Conservation (phyloP, 192 early-diverging fungal species). For the Umbelopsis sp. region DNA sequence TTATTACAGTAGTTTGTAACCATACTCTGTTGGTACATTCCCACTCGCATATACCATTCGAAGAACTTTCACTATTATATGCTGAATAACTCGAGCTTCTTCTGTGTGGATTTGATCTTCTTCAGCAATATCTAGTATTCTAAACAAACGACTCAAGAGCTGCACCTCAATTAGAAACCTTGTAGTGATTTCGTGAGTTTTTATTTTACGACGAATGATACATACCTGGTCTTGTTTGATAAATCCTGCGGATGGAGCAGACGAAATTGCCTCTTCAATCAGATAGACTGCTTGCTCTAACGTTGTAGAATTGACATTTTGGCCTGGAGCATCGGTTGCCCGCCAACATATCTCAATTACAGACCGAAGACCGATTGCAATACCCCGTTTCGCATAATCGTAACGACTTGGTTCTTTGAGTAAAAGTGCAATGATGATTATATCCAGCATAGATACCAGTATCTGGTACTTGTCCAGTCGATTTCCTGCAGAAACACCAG, state of each 20-base stretch:
- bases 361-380: not conserved
- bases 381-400: not conserved
- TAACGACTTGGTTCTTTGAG: not conserved
- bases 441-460: slow-evolving; percentile 51
- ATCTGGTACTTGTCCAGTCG: slow-evolving; percentile 26
- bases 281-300: not conserved
- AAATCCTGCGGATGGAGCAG: not conserved
- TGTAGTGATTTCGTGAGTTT: not conserved
- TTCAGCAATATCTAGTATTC: not conserved
- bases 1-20: not conserved
- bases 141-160: not conserved
- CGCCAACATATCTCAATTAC: not conserved
- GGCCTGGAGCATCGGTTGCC: not conserved
- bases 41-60: slow-evolving; percentile 1
- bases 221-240: not conserved
- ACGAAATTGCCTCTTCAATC: not conserved
- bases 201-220: not conserved
- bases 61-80: not conserved
- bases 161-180: not conserved
- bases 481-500: not conserved
- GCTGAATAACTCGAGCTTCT: not conserved
- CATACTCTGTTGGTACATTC: not conserved
- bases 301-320: not conserved
- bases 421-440: slow-evolving; percentile 45
- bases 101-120: not conserved